phyloP scores from a whole-genome alignment of 2,329 filamentous ascomycete species.

The Xylaria polymorpha region DNA sequence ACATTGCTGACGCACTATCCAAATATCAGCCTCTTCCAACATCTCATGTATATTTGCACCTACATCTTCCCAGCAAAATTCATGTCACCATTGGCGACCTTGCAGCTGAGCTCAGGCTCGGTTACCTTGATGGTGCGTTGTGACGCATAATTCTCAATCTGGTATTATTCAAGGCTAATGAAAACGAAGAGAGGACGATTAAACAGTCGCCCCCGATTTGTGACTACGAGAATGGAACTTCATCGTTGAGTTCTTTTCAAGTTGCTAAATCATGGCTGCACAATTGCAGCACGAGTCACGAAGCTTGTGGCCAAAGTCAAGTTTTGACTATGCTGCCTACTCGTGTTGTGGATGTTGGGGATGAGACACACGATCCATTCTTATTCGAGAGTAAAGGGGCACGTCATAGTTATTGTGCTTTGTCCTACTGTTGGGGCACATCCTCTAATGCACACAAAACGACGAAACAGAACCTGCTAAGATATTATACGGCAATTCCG shows the following conservation, averaged over 20 bases:
- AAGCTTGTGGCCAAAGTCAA: neutral
- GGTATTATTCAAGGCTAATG: neutral
- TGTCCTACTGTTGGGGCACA: slow-evolving; percentile 3
- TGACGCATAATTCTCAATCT: neutral
- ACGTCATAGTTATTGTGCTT: neutral
- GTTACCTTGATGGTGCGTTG: neutral
- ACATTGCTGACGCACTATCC: neutral
- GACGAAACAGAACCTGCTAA: neutral
- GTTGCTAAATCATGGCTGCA: neutral
- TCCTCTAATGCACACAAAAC: neutral
- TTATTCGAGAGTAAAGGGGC: neutral
- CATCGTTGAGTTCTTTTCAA: neutral
- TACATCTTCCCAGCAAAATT: neutral
- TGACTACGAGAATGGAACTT: neutral
- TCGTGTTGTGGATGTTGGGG: neutral
- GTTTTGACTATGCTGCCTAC: neutral
- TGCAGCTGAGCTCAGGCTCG: neutral
- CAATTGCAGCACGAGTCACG: neutral
- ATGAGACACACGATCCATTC: neutral
- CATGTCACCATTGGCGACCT: neutral
- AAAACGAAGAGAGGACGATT: neutral
- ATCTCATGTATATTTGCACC: neutral
- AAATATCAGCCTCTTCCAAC: neutral
- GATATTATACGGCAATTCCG: neutral
- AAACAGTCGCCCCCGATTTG: neutral